A percentile compares a stretch with the other conserved stretches of the same genome.
Evolutionary conservation across 2,329 filamentous ascomycete species (phyloP).

Genomic region (Byssothecium circinans): DNA sequence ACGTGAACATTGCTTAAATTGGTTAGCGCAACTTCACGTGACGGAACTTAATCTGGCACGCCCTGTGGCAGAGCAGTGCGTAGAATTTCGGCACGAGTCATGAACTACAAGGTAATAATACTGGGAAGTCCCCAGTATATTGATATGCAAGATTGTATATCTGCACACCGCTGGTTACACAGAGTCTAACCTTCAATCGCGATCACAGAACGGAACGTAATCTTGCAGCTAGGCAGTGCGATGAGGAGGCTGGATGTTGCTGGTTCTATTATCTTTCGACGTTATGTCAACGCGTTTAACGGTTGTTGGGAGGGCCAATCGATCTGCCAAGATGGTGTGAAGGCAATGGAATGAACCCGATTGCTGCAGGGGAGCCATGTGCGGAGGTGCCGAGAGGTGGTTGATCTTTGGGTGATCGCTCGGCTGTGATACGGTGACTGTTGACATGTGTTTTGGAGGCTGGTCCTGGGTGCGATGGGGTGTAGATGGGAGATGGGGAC

Average conservation of each 20-base stretch:
- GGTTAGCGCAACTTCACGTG: no score
- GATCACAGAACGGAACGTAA: neutral
- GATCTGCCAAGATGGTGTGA: neutral
- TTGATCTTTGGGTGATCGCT: neutral
- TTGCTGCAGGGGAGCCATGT: conserved; percentile 1
- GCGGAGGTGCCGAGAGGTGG: neutral
- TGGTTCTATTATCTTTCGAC: neutral
- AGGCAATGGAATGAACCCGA: neutral
- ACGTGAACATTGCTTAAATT: no score
- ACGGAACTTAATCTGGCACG: no score
- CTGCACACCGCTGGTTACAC: conserved; percentile 2
- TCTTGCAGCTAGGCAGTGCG: no score
- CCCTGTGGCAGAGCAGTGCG: no score
- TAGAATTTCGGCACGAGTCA: neutral
- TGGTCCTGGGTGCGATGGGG: no score
- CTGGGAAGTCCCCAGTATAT: neutral
- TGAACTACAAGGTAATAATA: neutral
- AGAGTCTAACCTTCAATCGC: neutral
- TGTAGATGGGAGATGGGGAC: no score
- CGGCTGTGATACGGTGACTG: neutral
- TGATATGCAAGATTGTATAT: neutral
- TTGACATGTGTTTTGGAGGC: neutral
- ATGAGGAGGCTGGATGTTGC: neutral
- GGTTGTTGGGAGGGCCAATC: neutral
- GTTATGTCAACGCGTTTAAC: neutral